Conservation (phyloP, 345 rosid species). For the Viola odorata region DNA sequence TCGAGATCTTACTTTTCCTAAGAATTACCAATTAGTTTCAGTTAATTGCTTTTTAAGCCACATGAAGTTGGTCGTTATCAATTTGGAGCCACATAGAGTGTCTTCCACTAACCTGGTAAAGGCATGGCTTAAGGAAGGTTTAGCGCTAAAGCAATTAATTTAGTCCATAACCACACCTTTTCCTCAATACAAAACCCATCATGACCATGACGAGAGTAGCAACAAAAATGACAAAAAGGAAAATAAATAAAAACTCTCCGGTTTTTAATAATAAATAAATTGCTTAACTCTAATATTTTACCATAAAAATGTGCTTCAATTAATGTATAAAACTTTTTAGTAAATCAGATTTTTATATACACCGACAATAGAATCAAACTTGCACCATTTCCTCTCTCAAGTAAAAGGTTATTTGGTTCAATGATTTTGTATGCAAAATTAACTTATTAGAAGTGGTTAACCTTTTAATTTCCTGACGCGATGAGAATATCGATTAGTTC, state of each 20-base stretch:
- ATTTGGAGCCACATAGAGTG: constrained; percentile 39
- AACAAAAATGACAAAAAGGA: background rate
- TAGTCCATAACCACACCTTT: constrained; percentile 30
- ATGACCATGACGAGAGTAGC: constrained; percentile 14
- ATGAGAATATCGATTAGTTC: too few relatives aligned
- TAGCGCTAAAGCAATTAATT: constrained; percentile 70
- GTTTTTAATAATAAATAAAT: background rate
- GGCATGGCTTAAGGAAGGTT: constrained; percentile 47
- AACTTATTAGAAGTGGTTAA: too few relatives aligned
- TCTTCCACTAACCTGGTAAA: constrained; percentile 40
- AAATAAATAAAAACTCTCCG: background rate
- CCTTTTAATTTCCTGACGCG: too few relatives aligned
- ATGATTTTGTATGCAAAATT: too few relatives aligned
- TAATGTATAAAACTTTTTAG: too few relatives aligned
- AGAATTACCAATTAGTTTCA: too few relatives aligned
- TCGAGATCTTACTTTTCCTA: too few relatives aligned
- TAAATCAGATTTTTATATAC: too few relatives aligned
- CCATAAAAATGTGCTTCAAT: background rate
- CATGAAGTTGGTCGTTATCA: constrained; percentile 43
- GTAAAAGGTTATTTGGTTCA: too few relatives aligned
- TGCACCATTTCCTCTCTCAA: too few relatives aligned
- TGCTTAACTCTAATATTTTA: background rate
- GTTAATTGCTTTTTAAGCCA: too few relatives aligned
- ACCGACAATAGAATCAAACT: too few relatives aligned
- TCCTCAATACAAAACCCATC: background rate